These are phyloP conservation scores for Quercus glauca DNA, from an alignment of 306 rosid genomes.

Conservation along the genomic window DNA sequence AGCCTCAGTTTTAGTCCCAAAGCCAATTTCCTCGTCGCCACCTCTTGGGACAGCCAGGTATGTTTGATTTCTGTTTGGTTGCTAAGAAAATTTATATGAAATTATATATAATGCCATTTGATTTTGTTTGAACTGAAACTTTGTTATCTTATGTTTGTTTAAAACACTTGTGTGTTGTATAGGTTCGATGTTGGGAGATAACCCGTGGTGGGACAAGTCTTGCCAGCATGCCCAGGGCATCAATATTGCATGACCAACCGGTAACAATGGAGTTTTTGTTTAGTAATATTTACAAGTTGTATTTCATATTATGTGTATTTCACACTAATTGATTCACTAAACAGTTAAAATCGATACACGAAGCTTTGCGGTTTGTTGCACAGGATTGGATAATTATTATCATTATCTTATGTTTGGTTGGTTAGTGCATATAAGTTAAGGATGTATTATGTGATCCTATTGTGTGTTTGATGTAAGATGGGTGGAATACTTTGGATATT, in stretches of 20 bases:
- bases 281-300: background rate
- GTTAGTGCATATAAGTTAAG: too few relatives aligned
- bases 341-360: too few relatives aligned
- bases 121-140: too few relatives aligned
- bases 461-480: too few relatives aligned
- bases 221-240: conserved; percentile 66
- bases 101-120: too few relatives aligned
- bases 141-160: background rate
- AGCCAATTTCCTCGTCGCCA: conserved; percentile 67
- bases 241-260: conserved; percentile 80
- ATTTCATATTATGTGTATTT: too few relatives aligned
- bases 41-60: conserved; percentile 92
- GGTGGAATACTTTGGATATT: too few relatives aligned
- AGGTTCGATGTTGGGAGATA: conserved; percentile 87
- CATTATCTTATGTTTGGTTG: too few relatives aligned
- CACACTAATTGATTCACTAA: too few relatives aligned
- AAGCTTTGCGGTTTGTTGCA: too few relatives aligned
- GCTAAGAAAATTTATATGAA: background rate
- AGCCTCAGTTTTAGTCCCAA: conserved; percentile 74
- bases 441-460: too few relatives aligned
- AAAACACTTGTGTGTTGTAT: conserved; percentile 9
- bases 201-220: conserved; percentile 49
- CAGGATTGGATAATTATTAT: too few relatives aligned
- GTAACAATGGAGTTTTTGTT: conserved; percentile 30
- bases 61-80: background rate